These are phyloP conservation scores for Borovskyia barvae DNA, from an alignment of 208 protist species.

Conservation along the genomic window DNA sequence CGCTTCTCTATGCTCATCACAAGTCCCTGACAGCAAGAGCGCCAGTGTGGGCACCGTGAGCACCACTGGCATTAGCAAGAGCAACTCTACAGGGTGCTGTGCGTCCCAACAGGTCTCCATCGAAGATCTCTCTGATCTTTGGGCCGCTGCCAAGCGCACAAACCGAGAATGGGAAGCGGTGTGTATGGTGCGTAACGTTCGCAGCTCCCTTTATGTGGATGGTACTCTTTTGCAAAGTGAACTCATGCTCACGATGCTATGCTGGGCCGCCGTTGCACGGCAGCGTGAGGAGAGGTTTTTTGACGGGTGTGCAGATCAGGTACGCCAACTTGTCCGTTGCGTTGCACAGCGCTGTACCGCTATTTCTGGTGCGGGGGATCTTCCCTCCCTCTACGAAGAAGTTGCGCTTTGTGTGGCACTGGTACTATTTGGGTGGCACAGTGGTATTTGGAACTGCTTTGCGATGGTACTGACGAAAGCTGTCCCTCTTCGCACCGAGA, in stretches of 20 bases:
- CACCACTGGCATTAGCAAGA: too few species aligned
- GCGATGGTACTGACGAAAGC: neutral
- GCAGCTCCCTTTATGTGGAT: constrained; percentile 6
- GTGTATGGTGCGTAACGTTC: constrained; percentile 29
- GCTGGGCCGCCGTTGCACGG: constrained; percentile 13
- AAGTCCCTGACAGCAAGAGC: too few species aligned
- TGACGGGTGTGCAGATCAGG: constrained; percentile 8
- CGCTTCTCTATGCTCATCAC: too few species aligned
- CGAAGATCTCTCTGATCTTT: constrained; percentile 27
- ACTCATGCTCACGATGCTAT: constrained; percentile 20
- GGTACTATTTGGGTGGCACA: constrained; percentile 23
- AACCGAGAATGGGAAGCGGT: constrained; percentile 22
- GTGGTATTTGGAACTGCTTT: constrained; percentile 12
- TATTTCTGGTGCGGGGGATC: neutral
- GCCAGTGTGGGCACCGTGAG: too few species aligned
- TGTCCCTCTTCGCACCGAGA: neutral
- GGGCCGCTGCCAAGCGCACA: constrained; percentile 17
- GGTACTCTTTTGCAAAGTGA: constrained; percentile 8
- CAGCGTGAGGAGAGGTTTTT: constrained; percentile 12
- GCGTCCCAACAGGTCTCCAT: constrained; percentile 7
- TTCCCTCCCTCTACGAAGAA: constrained; percentile 4
- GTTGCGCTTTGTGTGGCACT: constrained; percentile 22
- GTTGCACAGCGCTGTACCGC: constrained; percentile 15
- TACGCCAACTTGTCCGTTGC: constrained; percentile 6
- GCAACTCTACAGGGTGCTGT: too few species aligned